Percentiles rank a stretch among this genome's conserved stretches.
Evolutionary conservation across 2,329 filamentous ascomycete species (phyloP).

Genomic region (Penicillium janthinellum): DNA sequence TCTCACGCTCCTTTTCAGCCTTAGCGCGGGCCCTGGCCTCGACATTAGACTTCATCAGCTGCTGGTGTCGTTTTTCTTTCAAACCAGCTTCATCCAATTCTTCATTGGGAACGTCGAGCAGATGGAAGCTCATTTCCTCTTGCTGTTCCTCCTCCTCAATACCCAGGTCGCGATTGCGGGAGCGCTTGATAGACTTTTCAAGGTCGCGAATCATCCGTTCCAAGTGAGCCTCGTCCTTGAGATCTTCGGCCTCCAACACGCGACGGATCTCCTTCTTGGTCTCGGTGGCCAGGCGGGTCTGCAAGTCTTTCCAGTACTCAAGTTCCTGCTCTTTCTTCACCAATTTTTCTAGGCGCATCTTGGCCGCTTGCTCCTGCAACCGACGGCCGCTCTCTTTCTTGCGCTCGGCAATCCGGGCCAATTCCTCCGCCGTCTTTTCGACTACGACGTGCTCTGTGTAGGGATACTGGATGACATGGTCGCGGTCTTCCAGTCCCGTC

Average conservation of each 20-base stretch:
- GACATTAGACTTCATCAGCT: constrained; percentile 89
- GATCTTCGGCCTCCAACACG: constrained; percentile 83
- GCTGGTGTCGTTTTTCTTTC: constrained; percentile 91
- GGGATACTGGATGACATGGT: constrained; percentile 88
- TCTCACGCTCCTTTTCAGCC: constrained; percentile 91
- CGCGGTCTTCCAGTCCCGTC: constrained; percentile 86
- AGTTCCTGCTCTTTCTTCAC: constrained; percentile 95
- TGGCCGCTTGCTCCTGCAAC: constrained; percentile 92
- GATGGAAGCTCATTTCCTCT: constrained; percentile 77
- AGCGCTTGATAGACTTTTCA: constrained; percentile 85
- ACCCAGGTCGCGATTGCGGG: constrained; percentile 90
- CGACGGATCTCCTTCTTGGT: constrained; percentile 91
- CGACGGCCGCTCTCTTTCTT: constrained; percentile 92
- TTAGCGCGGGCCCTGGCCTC: constrained; percentile 93
- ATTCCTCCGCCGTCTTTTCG: constrained; percentile 92
- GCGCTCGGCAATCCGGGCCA: constrained; percentile 85
- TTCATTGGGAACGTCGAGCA: constrained; percentile 87
- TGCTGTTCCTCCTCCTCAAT: constrained; percentile 79
- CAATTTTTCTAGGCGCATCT: constrained; percentile 93
- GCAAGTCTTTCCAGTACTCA: constrained; percentile 87
- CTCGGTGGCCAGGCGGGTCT: constrained; percentile 68
- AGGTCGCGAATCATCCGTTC: constrained; percentile 85
- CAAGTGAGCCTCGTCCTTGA: constrained; percentile 86
- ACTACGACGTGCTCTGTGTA: constrained; percentile 87
- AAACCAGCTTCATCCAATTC: constrained; percentile 87